These are phyloP conservation scores for Sugiyamaella lignohabitans DNA, from an alignment of 805 yeast species.

Conservation along the genomic window DNA sequence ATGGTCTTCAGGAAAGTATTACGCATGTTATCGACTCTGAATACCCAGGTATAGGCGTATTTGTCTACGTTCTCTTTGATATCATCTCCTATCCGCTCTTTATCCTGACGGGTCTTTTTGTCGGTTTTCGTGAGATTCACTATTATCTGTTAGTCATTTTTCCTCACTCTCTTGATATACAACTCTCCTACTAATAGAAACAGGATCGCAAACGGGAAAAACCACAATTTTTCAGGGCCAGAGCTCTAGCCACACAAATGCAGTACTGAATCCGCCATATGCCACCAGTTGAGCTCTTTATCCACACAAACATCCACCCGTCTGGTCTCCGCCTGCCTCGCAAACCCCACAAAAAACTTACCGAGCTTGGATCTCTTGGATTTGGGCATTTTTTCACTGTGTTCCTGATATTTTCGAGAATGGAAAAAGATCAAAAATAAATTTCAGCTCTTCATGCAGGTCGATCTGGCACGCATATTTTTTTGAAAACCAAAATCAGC, in stretches of 20 bases:
- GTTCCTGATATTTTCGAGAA: too few relatives aligned
- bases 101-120: constrained; percentile 90
- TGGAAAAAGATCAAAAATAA: too few relatives aligned
- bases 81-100: constrained; percentile 85
- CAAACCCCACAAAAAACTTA: constrained; percentile 20
- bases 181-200: not conserved
- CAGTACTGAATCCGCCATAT: too few relatives aligned
- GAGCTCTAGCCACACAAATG: not conserved
- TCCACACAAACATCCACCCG: too few relatives aligned
- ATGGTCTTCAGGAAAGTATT: constrained; percentile 93
- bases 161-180: constrained; percentile 6
- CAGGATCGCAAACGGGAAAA: not conserved
- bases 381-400: constrained; percentile 87
- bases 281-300: too few relatives aligned
- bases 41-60: constrained; percentile 74
- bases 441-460: too few relatives aligned
- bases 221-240: not conserved
- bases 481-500: too few relatives aligned
- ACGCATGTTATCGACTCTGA: constrained; percentile 85
- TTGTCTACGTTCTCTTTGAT: constrained; percentile 75
- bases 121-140: constrained; percentile 95
- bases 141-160: too few relatives aligned
- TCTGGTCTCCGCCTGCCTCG: too few relatives aligned
- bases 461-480: too few relatives aligned
- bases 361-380: constrained; percentile 88